Percentiles rank a stretch among this genome's conserved stretches.
Conservation (phyloP, 208 protist species). For the Trypanosoma grayi region DNA sequence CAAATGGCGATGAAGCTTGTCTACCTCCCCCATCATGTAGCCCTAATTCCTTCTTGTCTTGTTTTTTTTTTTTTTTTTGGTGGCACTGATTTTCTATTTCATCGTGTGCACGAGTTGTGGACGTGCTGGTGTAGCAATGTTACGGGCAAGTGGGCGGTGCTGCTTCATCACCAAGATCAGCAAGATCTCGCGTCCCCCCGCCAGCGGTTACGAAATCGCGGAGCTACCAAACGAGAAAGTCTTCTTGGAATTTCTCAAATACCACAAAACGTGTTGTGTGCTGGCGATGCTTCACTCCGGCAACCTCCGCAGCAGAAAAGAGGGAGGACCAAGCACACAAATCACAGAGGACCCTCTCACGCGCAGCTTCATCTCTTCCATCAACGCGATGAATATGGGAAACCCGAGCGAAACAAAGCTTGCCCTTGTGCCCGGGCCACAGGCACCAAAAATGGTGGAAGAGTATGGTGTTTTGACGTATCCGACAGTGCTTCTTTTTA, state of each 20-base stretch:
- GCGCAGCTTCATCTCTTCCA: constrained; percentile 73
- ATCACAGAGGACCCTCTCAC: constrained; percentile 59
- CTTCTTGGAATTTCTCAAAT: constrained; percentile 61
- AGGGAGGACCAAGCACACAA: background rate
- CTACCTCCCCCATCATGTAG: background rate
- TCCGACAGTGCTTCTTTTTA: constrained; percentile 71
- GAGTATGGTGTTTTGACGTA: constrained; percentile 75
- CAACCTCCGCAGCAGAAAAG: constrained; percentile 3
- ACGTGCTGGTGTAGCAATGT: constrained; percentile 17
- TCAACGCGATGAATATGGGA: constrained; percentile 77
- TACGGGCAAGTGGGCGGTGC: constrained; percentile 18
- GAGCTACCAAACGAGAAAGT: constrained; percentile 82
- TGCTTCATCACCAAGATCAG: constrained; percentile 67
- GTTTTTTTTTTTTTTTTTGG: constrained; percentile 14
- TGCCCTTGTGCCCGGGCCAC: constrained; percentile 66
- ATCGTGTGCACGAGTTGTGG: background rate
- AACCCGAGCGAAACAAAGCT: constrained; percentile 75
- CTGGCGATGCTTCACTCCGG: constrained; percentile 72
- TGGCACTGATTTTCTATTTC: background rate
- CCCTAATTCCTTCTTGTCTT: background rate
- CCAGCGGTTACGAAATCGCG: constrained; percentile 79
- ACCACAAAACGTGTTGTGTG: constrained; percentile 58
- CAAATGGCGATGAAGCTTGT: no score
- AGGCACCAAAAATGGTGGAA: constrained; percentile 55
- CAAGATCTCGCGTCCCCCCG: constrained; percentile 65